Evolutionary conservation across 495 filamentous ascomycete species (phyloP).

Genomic region (Aspergillus sclerotioniger): DNA sequence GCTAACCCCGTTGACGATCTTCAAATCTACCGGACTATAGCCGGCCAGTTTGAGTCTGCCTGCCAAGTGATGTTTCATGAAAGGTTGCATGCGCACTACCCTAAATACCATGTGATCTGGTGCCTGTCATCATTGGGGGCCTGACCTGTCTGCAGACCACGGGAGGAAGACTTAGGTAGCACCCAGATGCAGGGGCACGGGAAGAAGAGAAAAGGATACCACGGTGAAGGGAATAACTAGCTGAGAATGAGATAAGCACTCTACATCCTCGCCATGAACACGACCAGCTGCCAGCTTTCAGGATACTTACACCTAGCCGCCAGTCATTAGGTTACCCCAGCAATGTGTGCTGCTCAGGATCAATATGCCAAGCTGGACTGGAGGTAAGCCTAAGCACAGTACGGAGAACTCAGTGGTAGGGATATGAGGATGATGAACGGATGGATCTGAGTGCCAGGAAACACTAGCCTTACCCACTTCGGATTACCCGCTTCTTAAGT

Average conservation of each 20-base stretch:
- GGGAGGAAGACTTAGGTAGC: slow-evolving; percentile 9
- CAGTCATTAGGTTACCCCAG: too few relatives aligned
- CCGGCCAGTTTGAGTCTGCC: background rate
- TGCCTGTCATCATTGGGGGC: background rate
- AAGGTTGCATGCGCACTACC: background rate
- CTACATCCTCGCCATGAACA: background rate
- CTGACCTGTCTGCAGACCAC: slow-evolving; percentile 5
- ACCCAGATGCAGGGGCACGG: background rate
- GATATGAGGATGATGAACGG: too few relatives aligned
- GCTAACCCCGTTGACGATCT: background rate
- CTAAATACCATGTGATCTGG: background rate
- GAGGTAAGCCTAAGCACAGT: too few relatives aligned
- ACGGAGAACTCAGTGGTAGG: too few relatives aligned
- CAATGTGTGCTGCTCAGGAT: too few relatives aligned
- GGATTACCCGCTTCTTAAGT: background rate
- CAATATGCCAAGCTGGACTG: too few relatives aligned
- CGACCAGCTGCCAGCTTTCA: too few relatives aligned
- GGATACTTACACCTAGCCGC: too few relatives aligned
- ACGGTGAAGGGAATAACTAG: background rate
- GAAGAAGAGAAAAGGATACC: background rate
- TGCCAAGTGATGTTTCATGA: background rate
- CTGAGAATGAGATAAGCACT: background rate
- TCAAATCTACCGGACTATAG: background rate
- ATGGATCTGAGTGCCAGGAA: too few relatives aligned
- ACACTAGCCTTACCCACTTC: too few relatives aligned